phyloP scores from a whole-genome alignment of 305 asterid species.

The Solanum hybrid region DNA sequence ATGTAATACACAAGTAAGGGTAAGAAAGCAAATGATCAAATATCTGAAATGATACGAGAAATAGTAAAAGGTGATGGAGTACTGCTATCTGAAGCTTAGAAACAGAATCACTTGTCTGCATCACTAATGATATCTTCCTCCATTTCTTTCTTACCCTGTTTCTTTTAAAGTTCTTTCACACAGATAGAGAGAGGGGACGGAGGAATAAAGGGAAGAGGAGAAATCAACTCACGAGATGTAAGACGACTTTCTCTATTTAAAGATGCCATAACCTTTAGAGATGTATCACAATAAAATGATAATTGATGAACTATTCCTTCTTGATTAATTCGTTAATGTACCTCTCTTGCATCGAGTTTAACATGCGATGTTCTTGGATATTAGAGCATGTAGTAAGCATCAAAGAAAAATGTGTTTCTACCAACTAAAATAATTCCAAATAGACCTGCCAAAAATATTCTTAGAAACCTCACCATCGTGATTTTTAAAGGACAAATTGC shows the following conservation, averaged over 20 bases:
- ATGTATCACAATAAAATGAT: background rate
- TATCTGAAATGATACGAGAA: background rate
- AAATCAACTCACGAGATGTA: background rate
- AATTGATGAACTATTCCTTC: background rate
- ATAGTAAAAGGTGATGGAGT: background rate
- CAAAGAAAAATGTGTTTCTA: background rate
- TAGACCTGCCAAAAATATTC: background rate
- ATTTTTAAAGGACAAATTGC: background rate
- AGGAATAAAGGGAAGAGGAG: background rate
- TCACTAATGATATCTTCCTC: background rate
- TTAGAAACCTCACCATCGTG: background rate
- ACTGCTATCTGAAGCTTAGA: background rate
- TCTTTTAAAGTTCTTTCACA: background rate
- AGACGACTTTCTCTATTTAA: background rate
- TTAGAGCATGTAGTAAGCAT: background rate
- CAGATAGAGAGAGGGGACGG: background rate
- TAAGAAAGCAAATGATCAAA: background rate
- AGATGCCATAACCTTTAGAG: background rate
- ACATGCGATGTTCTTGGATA: background rate
- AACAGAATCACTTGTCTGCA: background rate
- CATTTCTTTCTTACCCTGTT: background rate
- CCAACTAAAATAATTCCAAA: background rate
- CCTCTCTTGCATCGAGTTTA: background rate
- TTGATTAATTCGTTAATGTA: background rate
- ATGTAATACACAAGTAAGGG: background rate